Conservation (phyloP, 2,329 filamentous ascomycete genomes). For the Setomelanomma holmii region DNA sequence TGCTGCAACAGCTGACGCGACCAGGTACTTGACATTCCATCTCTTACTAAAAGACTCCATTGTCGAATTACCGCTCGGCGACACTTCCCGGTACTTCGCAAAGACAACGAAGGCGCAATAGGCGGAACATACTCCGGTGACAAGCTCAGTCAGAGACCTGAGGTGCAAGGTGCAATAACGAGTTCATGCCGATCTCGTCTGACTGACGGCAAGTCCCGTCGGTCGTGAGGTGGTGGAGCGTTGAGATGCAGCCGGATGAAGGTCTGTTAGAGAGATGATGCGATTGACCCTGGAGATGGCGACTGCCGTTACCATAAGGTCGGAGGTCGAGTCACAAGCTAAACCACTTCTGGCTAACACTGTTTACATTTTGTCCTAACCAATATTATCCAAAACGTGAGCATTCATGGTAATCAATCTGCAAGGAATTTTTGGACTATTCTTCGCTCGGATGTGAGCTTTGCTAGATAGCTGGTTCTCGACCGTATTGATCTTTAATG, state of each 20-base stretch:
- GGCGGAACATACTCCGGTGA: background rate
- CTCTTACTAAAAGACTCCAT: conserved; percentile 33
- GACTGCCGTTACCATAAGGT: too few species aligned
- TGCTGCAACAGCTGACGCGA: background rate
- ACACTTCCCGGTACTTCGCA: conserved; percentile 37
- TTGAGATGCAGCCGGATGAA: background rate
- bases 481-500: too few species aligned
- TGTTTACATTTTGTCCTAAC: too few species aligned
- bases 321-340: background rate
- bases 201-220: background rate
- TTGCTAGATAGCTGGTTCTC: too few species aligned
- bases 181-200: background rate
- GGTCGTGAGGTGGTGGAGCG: background rate
- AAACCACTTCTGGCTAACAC: too few species aligned
- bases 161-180: too few species aligned
- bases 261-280: conserved; percentile 10
- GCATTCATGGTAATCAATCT: too few species aligned
- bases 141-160: too few species aligned
- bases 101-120: conserved; percentile 24
- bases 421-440: too few species aligned
- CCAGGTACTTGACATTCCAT: conserved; percentile 31
- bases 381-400: too few species aligned
- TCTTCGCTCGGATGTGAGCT: too few species aligned
- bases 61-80: conserved; percentile 31
- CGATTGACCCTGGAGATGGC: conserved; percentile 17